These are phyloP conservation scores for Ichthyophthirius multifiliis DNA, from an alignment of 169 alveolate genomes.

Conservation along the genomic window DNA sequence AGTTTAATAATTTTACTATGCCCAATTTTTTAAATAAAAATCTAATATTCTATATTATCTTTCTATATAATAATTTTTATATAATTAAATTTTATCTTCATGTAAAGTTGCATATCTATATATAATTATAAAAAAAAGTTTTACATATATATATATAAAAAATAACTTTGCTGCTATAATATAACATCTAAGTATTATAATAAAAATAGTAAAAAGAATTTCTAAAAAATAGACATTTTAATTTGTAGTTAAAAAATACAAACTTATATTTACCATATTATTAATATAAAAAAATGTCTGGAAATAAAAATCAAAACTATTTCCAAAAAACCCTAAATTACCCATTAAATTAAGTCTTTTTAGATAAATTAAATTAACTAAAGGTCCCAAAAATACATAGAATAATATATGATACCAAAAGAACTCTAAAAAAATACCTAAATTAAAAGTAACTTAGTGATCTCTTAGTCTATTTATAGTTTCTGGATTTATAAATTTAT, in stretches of 20 bases:
- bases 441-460: neutral
- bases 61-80: neutral
- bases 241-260: neutral
- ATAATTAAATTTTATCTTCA: neutral
- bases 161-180: neutral
- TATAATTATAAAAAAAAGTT: neutral
- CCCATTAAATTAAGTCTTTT: neutral
- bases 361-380: neutral
- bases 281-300: neutral
- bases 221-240: neutral
- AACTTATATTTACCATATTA: neutral
- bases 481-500: neutral
- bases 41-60: neutral
- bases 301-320: neutral
- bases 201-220: neutral
- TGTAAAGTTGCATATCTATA: neutral
- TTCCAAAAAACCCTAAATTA: neutral
- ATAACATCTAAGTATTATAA: neutral
- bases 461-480: neutral
- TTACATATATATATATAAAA: neutral
- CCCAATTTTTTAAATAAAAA: neutral
- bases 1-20: neutral
- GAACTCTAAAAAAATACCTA: neutral
- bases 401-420: constrained; percentile 1
- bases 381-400: neutral